Conservation (phyloP, 148 eudicot species). For the Mesembryanthemum crystallinum region DNA sequence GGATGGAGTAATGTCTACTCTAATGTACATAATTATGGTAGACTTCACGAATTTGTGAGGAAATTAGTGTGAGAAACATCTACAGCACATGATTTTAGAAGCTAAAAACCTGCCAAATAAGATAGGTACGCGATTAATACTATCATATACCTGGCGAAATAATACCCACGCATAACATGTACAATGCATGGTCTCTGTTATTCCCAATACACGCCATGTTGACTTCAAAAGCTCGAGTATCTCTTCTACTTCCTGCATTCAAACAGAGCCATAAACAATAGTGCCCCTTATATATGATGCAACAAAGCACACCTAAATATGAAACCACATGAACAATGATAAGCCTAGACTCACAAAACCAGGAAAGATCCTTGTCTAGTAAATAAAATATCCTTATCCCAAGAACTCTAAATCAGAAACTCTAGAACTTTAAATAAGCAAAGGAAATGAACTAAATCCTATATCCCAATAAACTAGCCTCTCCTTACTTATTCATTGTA, state of each 20-base stretch:
- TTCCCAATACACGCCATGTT: slow-evolving; percentile 91
- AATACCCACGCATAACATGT: slow-evolving; percentile 94
- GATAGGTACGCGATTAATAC: background rate
- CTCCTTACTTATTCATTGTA: background rate
- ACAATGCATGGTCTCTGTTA: slow-evolving; percentile 91
- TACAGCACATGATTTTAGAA: background rate
- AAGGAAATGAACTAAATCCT: background rate
- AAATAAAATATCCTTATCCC: background rate
- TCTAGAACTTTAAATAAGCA: no score
- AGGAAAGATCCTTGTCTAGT: background rate
- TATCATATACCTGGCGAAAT: slow-evolving; percentile 84
- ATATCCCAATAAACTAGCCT: background rate
- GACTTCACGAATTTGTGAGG: background rate
- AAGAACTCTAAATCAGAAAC: background rate
- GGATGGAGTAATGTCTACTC: background rate
- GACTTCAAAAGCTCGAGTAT: slow-evolving; percentile 95
- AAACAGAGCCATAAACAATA: slow-evolving; percentile 5
- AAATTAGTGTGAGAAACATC: background rate
- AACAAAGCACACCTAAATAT: background rate
- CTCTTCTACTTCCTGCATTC: slow-evolving; percentile 89
- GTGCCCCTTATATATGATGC: background rate
- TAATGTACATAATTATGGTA: no score
- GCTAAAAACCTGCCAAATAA: background rate
- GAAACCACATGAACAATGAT: slow-evolving; percentile 3
- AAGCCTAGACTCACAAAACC: background rate